These are phyloP conservation scores for Psidium guajava DNA, from an alignment of 345 rosid genomes.

Conservation along the genomic window DNA sequence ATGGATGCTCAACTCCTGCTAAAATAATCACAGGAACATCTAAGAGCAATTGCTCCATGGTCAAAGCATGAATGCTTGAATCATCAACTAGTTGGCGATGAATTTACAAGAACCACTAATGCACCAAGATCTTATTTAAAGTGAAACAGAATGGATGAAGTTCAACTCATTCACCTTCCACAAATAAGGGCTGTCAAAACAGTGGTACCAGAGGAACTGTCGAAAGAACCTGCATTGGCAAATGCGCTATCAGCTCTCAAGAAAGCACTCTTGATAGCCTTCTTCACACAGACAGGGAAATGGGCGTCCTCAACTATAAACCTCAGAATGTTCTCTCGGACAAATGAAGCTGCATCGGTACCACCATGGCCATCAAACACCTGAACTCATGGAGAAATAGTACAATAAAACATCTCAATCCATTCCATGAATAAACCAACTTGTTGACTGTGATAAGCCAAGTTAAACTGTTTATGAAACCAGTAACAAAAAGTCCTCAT, in stretches of 20 bases:
- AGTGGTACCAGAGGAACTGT: slow-evolving; percentile 16
- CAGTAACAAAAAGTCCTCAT: not conserved
- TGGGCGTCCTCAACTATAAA: slow-evolving; percentile 17
- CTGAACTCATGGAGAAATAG: not conserved
- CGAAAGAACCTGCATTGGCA: slow-evolving; percentile 12
- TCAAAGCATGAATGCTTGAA: not conserved
- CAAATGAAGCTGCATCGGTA: slow-evolving; percentile 13
- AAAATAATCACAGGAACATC: not conserved
- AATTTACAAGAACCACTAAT: not conserved
- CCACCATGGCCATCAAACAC: slow-evolving; percentile 30
- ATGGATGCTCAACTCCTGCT: not conserved
- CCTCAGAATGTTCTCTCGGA: slow-evolving; percentile 11
- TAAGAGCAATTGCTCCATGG: not conserved
- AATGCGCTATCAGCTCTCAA: slow-evolving; percentile 16
- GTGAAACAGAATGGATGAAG: not conserved
- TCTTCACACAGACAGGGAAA: slow-evolving; percentile 3
- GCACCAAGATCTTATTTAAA: not conserved
- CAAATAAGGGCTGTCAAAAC: slow-evolving; percentile 14
- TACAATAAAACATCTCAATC: not conserved
- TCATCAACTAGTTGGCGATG: not conserved
- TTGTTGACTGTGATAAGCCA: not conserved
- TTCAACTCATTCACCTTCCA: slow-evolving; percentile 5
- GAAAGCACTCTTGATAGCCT: slow-evolving; percentile 20
- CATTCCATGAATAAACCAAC: not conserved
- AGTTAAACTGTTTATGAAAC: not conserved